phyloP scores from a whole-genome alignment of 1,284 basidiomycete genomes.

The Xanthoconium separans region DNA sequence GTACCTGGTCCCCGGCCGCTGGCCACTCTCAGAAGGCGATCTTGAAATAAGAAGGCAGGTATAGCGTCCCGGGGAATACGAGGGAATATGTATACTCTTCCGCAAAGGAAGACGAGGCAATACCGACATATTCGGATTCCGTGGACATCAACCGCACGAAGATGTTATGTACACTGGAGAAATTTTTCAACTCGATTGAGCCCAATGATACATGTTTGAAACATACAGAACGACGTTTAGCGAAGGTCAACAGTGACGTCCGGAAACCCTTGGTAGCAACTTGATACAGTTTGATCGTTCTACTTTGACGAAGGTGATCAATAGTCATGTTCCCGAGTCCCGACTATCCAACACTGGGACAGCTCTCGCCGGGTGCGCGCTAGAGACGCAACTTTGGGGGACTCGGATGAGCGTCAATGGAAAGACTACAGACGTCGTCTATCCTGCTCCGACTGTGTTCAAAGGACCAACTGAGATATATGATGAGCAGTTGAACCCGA shows the following conservation, averaged over 20 bases:
- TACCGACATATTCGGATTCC: neutral
- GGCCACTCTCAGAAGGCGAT: too few relatives aligned
- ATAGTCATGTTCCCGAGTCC: too few relatives aligned
- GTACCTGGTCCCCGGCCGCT: neutral
- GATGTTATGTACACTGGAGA: neutral
- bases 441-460: too few relatives aligned
- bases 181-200: slow-evolving; percentile 20
- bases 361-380: too few relatives aligned
- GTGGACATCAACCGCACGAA: neutral
- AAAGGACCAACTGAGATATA: neutral
- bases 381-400: too few relatives aligned
- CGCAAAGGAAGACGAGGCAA: neutral
- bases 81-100: neutral
- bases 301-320: too few relatives aligned
- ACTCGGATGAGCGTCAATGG: too few relatives aligned
- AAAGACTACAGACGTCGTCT: too few relatives aligned
- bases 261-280: neutral
- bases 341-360: too few relatives aligned
- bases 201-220: slow-evolving; percentile 9
- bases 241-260: neutral
- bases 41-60: neutral
- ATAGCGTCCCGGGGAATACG: neutral
- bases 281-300: too few relatives aligned
- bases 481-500: neutral
- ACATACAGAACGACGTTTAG: slow-evolving; percentile 3